Evolutionary conservation across 306 rosid genomes (phyloP), one percentile per base, ranked within the genome.

Genomic region (Carpinus viminea): DNA sequence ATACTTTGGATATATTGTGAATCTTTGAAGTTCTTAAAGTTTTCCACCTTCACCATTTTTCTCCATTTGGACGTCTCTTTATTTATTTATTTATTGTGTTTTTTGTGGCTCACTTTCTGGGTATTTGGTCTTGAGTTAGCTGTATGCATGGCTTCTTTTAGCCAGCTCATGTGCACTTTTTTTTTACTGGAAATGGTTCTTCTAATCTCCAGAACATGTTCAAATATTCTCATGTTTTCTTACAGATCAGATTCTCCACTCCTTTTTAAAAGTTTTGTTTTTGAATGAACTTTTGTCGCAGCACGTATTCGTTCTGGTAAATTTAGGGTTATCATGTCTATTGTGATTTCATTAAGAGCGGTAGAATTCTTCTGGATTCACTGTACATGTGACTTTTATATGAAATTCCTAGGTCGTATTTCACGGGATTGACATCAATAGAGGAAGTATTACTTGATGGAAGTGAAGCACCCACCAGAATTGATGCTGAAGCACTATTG

Each of bases 391-490:
- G 86, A 75, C 12, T 70, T 81, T 36, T 75, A 18, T 76, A 61
- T 38, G 17, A 61, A 72, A 72, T 75, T 83, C 78, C 64, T 79
- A 95, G 98, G 84, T 92, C 76, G 84, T 77, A 60, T 95, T 95
- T 88, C 98, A 86, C 79, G 98, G 98, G 69, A 88, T 95, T 73
- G 89, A 79, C 77, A 83, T 86, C 66, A 80, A 91, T 76, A 88
- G 88, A 79, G 89, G 96, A 91, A 79, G 79, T 92, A 51, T 47
- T 91, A 74, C 93, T 95, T 73, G 98, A 93, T 86, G 98, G 98
- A 73, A 95, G 98, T 87, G 98, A 95, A 48, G 98, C 88, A 68
- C 98, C 98, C 21, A 80, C 85, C 57, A 93, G 93, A 88, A 86
- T 95, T 80, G 98, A 90, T 77, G 89, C 93, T 74, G 98, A 91